phyloP scores from a whole-genome alignment of 768 basidiomycete genomes.

The Boletellus sp. region DNA sequence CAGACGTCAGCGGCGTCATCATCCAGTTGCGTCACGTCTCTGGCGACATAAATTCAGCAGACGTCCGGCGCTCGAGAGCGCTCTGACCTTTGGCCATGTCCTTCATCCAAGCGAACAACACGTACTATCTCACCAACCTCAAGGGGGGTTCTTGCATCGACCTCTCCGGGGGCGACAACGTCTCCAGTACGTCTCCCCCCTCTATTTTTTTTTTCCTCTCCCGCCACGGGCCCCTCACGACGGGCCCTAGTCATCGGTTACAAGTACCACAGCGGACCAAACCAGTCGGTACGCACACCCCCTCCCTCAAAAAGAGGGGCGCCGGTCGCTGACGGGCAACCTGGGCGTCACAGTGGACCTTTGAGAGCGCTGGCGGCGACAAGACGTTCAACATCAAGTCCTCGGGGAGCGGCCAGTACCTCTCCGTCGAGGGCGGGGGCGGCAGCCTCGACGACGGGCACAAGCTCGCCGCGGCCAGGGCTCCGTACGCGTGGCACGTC shows the following conservation, averaged over 20 bases:
- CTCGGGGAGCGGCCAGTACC: conserved; percentile 37
- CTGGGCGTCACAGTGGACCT: conserved; percentile 40
- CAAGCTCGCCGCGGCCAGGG: conserved; percentile 35
- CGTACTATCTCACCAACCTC: conserved; percentile 48
- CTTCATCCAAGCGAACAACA: conserved; percentile 32
- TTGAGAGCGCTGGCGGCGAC: conserved; percentile 26
- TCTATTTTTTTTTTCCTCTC: neutral
- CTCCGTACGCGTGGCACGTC: conserved; percentile 47
- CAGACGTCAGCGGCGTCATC: neutral
- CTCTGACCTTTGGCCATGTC: conserved; percentile 15
- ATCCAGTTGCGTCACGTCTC: too few relatives aligned
- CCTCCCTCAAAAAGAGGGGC: neutral
- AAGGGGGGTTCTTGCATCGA: conserved; percentile 52
- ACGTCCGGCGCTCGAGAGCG: neutral
- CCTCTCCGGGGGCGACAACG: conserved; percentile 50
- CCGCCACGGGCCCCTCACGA: neutral
- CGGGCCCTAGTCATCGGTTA: conserved; percentile 46
- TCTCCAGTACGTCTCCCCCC: conserved; percentile 35
- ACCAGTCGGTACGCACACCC: conserved; percentile 42
- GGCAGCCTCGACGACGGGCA: conserved; percentile 38
- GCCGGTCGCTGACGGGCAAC: neutral
- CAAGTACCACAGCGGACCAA: conserved; percentile 38
- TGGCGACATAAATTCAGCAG: neutral
- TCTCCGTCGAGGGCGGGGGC: conserved; percentile 32
- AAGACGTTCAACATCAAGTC: conserved; percentile 43